Base-by-base conservation (phyloP, 2,329 filamentous ascomycete species). In the Nemania bipapillata region DNA sequence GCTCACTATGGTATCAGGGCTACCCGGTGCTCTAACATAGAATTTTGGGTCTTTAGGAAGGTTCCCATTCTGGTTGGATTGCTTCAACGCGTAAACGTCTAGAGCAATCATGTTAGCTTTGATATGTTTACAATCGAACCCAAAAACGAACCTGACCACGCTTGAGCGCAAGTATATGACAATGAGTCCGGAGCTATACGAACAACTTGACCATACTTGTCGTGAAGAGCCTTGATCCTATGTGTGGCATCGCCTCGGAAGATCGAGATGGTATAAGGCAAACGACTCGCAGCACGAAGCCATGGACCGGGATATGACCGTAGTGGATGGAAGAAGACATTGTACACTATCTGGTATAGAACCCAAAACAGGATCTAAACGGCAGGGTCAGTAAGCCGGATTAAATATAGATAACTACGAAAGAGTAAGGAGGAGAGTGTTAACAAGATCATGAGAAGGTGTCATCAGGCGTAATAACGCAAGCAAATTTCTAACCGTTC, bases 141-240 rank as follows among this genome's bases (percentile, higher is more conserved):
- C 11, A 11, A 35, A 5, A 35, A 35, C 32, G 11, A 35, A 35
- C 32, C 32, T 35, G 32, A 35, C 32, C 32, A 35, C 32, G 32
- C 32, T 11, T 35, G 32, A 11, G 6, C 11, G 32, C 32, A 35
- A 35, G 32, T 35, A 11, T 35, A 35, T 35, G 32, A 35, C 11
- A 35, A 11, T 11, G 32, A 35, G 32, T 35, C 32, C n/a, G 83
- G 82, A 3, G 76, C 74, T 42, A 83, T 66, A 6, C 83, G 80
- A 15, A 85, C 79, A 1, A 82, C 74, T 0, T 76, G 71, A 4
- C 83, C 83, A 59, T 82, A 83, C 35, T 77, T 70, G 2, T 71
- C 58, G 60, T 81, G 79, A 15, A 81, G 67, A 3, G 73, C 61
- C 11, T 65, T 57, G 1, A 75, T 59, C 32, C 70, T 60, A 45